Evolutionary conservation across 345 rosid species (phyloP), one percentile per base, ranked within the genome.

Genomic region (Salix suchowensis): DNA sequence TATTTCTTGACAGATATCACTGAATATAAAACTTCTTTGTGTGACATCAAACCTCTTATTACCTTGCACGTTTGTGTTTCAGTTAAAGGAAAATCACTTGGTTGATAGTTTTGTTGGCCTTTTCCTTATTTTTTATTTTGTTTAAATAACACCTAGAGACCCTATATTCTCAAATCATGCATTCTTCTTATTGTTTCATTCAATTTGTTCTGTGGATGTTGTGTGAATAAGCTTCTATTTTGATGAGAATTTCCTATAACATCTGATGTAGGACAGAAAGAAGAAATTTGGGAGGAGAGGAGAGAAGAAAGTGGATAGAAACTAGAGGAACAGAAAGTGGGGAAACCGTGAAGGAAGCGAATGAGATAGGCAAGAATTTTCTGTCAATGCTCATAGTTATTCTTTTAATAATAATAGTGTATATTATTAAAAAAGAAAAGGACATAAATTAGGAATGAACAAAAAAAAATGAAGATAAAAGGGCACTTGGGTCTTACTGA

Each of bases 181-280:
- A 6, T 70, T 76, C 23, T 37, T 6, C 19, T 40, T 64, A 44
- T 7, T 30, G 26, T 30, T 11, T 76, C 6, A 9, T 23, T 62
- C 21, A 65, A 65, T 48, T n/a, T 52, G 7, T 67, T 8, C 10
- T 39, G 55, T 1, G 1, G 23, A 42, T 26, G 44, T 26, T 10
- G 32, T 28, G 30, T 48, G 11, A 37, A 10, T 30, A 72, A 72
- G 34, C 26, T 16, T 54, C 4, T 70, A 21, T 4, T 72, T 36
- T 72, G 28, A 72, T 23, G 66, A 72, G 75, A 55, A 55, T 30
- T 54, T 21, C 32, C 30, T 21, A 37, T 39, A 46, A 32, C n/a
- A 23, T 55, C 48, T 32, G 68, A 28, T 66, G 69, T 66, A 66
- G 69, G 69, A 66, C 39, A 34, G 69, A 62, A 62, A 30, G 69